A percentile compares a stretch with the other conserved stretches of the same genome.
Evolutionary conservation across 1,284 basidiomycete species (phyloP).

Genomic region (Ustilago curta): DNA sequence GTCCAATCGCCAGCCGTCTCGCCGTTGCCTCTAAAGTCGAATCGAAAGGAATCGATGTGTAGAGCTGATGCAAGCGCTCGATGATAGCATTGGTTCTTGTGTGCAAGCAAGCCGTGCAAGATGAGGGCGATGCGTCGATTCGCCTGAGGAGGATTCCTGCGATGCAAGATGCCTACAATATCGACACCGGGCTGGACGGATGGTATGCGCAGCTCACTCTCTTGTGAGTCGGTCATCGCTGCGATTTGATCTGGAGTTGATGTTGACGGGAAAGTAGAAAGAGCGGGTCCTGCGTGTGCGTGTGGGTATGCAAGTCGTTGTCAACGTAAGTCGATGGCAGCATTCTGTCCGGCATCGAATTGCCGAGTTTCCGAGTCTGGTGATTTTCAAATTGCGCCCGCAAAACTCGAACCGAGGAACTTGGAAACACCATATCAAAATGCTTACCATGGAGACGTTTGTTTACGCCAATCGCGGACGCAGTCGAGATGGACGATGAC

Average conservation of each 20-base stretch:
- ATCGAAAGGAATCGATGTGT: constrained; percentile 81
- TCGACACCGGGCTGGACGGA: constrained; percentile 17
- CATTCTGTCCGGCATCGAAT: background rate
- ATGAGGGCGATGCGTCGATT: constrained; percentile 46
- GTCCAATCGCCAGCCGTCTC: constrained; percentile 33
- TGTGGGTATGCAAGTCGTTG: no score
- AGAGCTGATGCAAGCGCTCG: constrained; percentile 76
- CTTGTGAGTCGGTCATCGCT: constrained; percentile 13
- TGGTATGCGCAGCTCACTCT: constrained; percentile 21
- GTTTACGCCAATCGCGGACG: background rate
- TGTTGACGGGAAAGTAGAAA: background rate
- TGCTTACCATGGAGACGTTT: background rate
- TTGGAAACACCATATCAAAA: background rate
- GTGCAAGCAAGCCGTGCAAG: constrained; percentile 56
- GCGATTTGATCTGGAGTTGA: background rate
- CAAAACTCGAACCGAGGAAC: background rate
- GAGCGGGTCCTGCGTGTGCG: no score
- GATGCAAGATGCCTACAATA: constrained; percentile 27
- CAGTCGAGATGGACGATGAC: background rate
- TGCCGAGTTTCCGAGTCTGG: background rate
- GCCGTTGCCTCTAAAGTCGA: constrained; percentile 76
- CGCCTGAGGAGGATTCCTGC: constrained; percentile 1
- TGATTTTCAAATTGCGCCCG: background rate
- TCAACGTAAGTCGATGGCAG: background rate
- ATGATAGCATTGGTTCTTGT: constrained; percentile 79